Evolutionary conservation across 371 early-diverging fungal genomes (phyloP), one percentile per base, ranked within the genome.

Genomic region (Syncephalis fuscata): DNA sequence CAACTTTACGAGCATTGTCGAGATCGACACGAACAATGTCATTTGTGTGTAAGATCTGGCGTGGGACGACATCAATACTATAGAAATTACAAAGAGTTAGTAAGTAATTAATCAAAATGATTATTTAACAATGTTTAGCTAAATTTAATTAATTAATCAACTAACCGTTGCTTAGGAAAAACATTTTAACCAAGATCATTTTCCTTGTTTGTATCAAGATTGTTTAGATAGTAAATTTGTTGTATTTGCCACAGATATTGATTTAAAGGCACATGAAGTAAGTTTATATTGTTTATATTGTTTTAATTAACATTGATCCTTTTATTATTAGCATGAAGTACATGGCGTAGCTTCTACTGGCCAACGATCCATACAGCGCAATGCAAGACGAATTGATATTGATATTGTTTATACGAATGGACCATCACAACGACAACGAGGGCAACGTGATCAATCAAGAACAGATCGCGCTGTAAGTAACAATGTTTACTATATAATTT

Each of bases 221-320:
- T 96, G 96, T 58, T 57, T 92, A 44, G 94, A 91, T 48, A 74
- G 79, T 53, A 94, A 92, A 67, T 95, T 96, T 74, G 78, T 94
- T n/a, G 96, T 94, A 0, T 96, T 96, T 70, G 79, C 70, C 15
- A 70, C 84, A 5, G 80, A 89, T 19, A 76, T 96, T 48, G 96
- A 96, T 60, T 56, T 93, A 32, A 85, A 82, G 54, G 86, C 79
- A 3, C 96, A 96, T 51, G 71, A 73, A 59, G 74, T 71, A 39
- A 52, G 22, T 21, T 10, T 5, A 19, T 3, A 41, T 19, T 15
- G n/a, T 21, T 19, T 19, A n/a, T 21, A 16, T 3, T 21, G 16
- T 15, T 16, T 8, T 41, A 21, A 41, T 41, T 41, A 11, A 21
- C 23, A 2, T 48, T 19, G 2, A 14, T 20, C n/a, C 11, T 20